Base-by-base conservation (phyloP, 2,329 filamentous ascomycete species). In the Colletotrichum somersetense region DNA sequence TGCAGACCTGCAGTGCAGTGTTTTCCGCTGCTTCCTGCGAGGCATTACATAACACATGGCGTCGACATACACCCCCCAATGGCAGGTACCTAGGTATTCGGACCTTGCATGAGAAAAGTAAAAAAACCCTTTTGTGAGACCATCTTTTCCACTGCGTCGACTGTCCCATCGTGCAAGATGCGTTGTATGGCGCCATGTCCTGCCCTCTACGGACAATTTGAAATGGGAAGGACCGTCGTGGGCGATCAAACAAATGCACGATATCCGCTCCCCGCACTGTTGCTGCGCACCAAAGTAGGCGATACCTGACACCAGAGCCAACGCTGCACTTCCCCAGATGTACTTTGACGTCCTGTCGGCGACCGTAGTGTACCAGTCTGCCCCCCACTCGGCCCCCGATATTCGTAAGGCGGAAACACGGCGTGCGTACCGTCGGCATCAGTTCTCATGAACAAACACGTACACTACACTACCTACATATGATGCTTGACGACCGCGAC, bases 231-330 rank as follows among this genome's bases (percentile, higher is more conserved):
- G n/a, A 33, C 56, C 23, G 67, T 40, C 62, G 26, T 23, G 56
- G 67, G 52, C 42, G 63, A 62, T 67, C 55, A 62, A 67, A 67
- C 55, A 62, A 67, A 62, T 63, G 33, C 23, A 56, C 7, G 44
- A 70, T n/a, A 40, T 46, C 66, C 62, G 16, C 46, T 30, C 48
- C 11, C 35, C 12, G 18, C 35, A 48, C 38, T 33, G 20, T n/a
- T 26, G 35, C 44, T n/a, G 55, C 30, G 6, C 40, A 18, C 40
- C 4, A 1, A 42, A 6, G 40, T 42, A 52, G 56, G 40, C 35
- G 16, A 46, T 33, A 72, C 69, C 38, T 53, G 52, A 40, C 35
- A 57, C n/a, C 38, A 18, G 46, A 18, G 40, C 52, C 65, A 63
- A 6, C 59, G 65, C 38, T 71, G 58, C 53, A 58, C 65, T 46